Evolutionary conservation across 23 red algal genomes (phyloP).

Genomic region (Gracilaria gracilis): DNA sequence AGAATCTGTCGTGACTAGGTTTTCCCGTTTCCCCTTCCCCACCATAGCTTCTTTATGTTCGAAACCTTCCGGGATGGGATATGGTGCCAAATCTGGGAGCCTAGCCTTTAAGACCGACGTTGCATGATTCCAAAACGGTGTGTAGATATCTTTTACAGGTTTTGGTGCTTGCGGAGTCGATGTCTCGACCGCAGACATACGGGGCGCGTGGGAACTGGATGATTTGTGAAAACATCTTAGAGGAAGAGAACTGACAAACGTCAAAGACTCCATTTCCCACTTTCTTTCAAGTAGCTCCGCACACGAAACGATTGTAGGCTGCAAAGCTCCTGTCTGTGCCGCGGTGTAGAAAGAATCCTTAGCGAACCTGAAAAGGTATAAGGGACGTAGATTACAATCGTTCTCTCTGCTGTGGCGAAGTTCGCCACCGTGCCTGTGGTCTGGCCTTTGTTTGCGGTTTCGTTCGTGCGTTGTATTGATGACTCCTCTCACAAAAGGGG

Average conservation of each 20-base stretch:
- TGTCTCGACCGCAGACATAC: conserved; percentile 43
- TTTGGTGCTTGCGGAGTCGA: conserved; percentile 15
- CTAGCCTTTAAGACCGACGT: conserved; percentile 65
- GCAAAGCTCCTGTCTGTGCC: too few species aligned
- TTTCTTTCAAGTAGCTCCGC: too few species aligned
- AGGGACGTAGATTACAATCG: too few species aligned
- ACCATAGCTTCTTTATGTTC: conserved; percentile 88
- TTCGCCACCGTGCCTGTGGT: too few species aligned
- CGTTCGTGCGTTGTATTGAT: too few species aligned
- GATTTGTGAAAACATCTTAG: not conserved
- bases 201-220: not conserved
- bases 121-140: conserved; percentile 87
- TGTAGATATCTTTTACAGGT: conserved; percentile 82
- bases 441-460: too few species aligned
- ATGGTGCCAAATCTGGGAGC: conserved; percentile 69
- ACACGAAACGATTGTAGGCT: too few species aligned
- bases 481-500: too few species aligned
- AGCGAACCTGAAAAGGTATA: too few species aligned
- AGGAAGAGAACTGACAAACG: conserved; percentile 3
- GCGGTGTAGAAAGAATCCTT: too few species aligned
- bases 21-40: conserved; percentile 88
- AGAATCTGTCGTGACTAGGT: conserved; percentile 67
- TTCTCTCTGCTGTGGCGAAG: too few species aligned
- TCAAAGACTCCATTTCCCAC: not conserved
- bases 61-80: conserved; percentile 90